These are phyloP conservation scores for Berkeleyomyces basicola DNA, from an alignment of 2,329 filamentous ascomycete species.

Conservation along the genomic window DNA sequence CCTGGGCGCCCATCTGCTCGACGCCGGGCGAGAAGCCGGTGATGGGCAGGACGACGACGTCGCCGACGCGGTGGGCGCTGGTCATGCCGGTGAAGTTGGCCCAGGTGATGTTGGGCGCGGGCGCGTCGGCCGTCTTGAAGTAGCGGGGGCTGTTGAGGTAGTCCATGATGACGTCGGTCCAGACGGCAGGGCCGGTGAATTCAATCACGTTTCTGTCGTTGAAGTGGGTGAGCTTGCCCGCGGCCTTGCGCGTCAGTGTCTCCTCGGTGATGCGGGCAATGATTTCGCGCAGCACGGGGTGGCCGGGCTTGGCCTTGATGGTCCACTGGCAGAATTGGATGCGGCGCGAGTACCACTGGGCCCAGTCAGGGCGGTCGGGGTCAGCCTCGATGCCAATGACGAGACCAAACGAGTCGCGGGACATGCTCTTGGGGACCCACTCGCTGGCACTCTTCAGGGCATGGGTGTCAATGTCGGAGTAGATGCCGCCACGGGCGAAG, in stretches of 20 bases:
- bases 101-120: slow-evolving; percentile 61
- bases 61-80: slow-evolving; percentile 69
- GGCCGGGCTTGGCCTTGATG: slow-evolving; percentile 86
- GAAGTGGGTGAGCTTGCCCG: slow-evolving; percentile 42
- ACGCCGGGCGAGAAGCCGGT: slow-evolving; percentile 96
- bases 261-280: slow-evolving; percentile 74
- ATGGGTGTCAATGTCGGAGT: slow-evolving; percentile 82
- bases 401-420: slow-evolving; percentile 62
- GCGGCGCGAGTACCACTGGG: slow-evolving; percentile 84
- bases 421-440: slow-evolving; percentile 70
- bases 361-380: slow-evolving; percentile 82
- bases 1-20: slow-evolving; percentile 77
- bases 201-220: slow-evolving; percentile 65
- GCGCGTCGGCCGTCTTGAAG: slow-evolving; percentile 52
- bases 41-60: slow-evolving; percentile 85
- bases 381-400: slow-evolving; percentile 94
- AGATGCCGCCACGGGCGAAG: slow-evolving; percentile 46
- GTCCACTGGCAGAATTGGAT: slow-evolving; percentile 99
- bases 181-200: slow-evolving; percentile 83
- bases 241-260: slow-evolving; percentile 55
- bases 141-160: slow-evolving; percentile 87
- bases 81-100: slow-evolving; percentile 80
- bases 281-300: slow-evolving; percentile 77
- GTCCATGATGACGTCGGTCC: slow-evolving; percentile 82
- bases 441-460: slow-evolving; percentile 69